Percentiles rank a stretch among this genome's conserved stretches.
phyloP scores from a whole-genome alignment of 2,329 filamentous ascomycete species.

The Lojkania enalia region DNA sequence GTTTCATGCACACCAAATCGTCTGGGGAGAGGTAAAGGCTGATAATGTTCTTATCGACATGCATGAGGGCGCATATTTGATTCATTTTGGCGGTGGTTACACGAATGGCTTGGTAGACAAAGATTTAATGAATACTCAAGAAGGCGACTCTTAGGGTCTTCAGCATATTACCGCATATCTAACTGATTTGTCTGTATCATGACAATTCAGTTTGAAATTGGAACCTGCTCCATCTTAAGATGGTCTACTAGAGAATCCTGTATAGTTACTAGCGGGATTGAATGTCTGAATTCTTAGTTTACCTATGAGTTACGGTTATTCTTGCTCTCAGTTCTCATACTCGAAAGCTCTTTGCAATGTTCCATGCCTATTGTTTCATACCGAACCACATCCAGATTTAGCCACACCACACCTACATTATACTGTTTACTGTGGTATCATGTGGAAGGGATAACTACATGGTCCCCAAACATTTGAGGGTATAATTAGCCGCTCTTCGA shows the following conservation, averaged over 20 bases:
- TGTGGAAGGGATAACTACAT: background rate
- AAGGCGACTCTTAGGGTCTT: conserved; percentile 43
- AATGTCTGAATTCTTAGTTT: conserved; percentile 2
- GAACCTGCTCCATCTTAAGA: background rate
- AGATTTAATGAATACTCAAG: conserved; percentile 41
- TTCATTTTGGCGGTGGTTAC: conserved; percentile 48
- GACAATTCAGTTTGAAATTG: conserved; percentile 1
- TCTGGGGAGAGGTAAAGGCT: conserved; percentile 36
- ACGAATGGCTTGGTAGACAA: conserved; percentile 48
- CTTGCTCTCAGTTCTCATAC: conserved; percentile 4
- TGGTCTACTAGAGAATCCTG: conserved; percentile 2
- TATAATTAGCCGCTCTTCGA: conserved; percentile 2
- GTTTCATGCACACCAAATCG: conserved; percentile 18
- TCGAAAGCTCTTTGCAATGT: conserved; percentile 1
- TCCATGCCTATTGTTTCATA: conserved; percentile 2
- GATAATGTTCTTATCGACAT: conserved; percentile 47
- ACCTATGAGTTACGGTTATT: conserved; percentile 1
- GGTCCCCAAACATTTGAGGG: background rate
- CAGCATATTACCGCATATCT: conserved; percentile 8
- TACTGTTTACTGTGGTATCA: background rate
- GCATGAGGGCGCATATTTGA: conserved; percentile 44
- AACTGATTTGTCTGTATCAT: conserved; percentile 1
- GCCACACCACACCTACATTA: background rate
- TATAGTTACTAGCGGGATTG: conserved; percentile 1
- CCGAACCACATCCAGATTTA: background rate